These are phyloP conservation scores for Pseudonitzschia multiseries DNA, from an alignment of 108 stramenopile species.

Conservation along the genomic window DNA sequence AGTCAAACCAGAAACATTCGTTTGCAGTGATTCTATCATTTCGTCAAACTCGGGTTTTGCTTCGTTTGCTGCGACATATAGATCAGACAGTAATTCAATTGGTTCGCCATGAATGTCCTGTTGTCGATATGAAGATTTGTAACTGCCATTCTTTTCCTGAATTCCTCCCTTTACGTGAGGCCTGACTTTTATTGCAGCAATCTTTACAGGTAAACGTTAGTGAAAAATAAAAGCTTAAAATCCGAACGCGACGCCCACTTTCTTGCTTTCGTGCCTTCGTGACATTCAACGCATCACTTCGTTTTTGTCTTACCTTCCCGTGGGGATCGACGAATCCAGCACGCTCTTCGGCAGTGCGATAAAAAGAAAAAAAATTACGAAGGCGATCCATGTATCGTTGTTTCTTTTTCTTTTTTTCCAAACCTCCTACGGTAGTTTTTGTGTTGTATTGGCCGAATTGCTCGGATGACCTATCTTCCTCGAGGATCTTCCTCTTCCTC, in stretches of 20 bases:
- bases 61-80: constrained; percentile 31
- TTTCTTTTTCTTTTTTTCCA: neutral
- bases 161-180: constrained; percentile 32
- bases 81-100: constrained; percentile 26
- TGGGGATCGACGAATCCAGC: constrained; percentile 21
- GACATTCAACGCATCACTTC: too few relatives aligned
- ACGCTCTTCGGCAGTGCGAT: constrained; percentile 23
- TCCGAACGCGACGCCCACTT: neutral
- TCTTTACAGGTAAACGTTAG: constrained; percentile 1
- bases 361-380: constrained; percentile 28
- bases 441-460: neutral
- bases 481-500: neutral
- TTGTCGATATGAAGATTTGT: constrained; percentile 33
- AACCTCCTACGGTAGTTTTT: neutral
- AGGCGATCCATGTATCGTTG: constrained; percentile 35
- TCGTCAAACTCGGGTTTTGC: constrained; percentile 29
- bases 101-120: constrained; percentile 32
- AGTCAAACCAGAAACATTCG: constrained; percentile 9
- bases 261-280: neutral
- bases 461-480: neutral
- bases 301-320: constrained; percentile 5
- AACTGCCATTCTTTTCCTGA: constrained; percentile 34
- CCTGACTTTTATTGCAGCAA: constrained; percentile 33
- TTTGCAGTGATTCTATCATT: constrained; percentile 11
- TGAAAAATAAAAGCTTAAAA: neutral